A percentile compares a stretch with the other conserved stretches of the same genome.
phyloP scores from a whole-genome alignment of 148 eudicot genomes.

The Silene uniflora region DNA sequence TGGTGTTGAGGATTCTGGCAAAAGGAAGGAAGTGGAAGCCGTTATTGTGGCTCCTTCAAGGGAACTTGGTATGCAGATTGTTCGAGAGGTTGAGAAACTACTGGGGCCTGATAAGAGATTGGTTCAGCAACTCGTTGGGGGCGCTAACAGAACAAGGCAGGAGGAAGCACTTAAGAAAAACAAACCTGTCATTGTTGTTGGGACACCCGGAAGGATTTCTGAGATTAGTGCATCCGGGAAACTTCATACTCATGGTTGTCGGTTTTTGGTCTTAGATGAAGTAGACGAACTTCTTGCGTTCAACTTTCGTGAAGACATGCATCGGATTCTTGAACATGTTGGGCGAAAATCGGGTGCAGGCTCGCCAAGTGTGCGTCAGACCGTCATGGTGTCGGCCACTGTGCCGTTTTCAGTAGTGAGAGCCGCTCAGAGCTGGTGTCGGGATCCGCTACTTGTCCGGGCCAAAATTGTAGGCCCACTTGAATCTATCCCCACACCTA shows the following conservation, averaged over 20 bases:
- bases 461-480: slow-evolving; percentile 61
- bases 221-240: slow-evolving; percentile 87
- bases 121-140: slow-evolving; percentile 97
- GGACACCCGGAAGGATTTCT: slow-evolving; percentile 90
- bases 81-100: slow-evolving; percentile 79
- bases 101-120: slow-evolving; percentile 73
- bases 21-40: slow-evolving; percentile 62
- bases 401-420: slow-evolving; percentile 85
- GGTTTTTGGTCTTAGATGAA: slow-evolving; percentile 76
- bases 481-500: slow-evolving; percentile 47
- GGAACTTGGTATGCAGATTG: slow-evolving; percentile 96
- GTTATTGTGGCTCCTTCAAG: slow-evolving; percentile 92
- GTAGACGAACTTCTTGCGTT: slow-evolving; percentile 81
- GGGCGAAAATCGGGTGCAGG: slow-evolving; percentile 64
- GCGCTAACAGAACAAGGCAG: slow-evolving; percentile 77
- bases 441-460: slow-evolving; percentile 71
- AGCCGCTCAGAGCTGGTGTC: slow-evolving; percentile 84
- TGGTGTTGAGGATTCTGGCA: slow-evolving; percentile 36
- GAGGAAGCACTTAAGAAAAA: slow-evolving; percentile 93
- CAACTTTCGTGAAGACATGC: slow-evolving; percentile 90
- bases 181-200: slow-evolving; percentile 84
- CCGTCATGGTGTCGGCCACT: slow-evolving; percentile 93
- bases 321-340: slow-evolving; percentile 83
- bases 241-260: slow-evolving; percentile 80
- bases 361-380: slow-evolving; percentile 41